phyloP scores from a whole-genome alignment of 345 rosid genomes.

The Camelina laxa region DNA sequence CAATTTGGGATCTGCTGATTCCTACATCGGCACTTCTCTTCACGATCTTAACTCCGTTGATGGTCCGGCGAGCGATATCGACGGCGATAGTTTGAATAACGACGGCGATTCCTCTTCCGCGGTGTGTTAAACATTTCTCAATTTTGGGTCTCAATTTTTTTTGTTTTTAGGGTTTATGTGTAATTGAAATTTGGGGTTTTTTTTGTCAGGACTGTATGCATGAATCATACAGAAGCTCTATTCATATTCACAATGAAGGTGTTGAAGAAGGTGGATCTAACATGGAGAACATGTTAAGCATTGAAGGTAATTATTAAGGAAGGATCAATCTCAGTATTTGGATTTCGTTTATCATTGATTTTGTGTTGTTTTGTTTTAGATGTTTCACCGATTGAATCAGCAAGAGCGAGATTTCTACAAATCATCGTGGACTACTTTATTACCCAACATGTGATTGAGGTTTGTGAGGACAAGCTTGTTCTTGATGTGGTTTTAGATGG shows the following conservation, averaged over 20 bases:
- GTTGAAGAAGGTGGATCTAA: constrained; percentile 67
- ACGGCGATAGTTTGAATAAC: constrained; percentile 54
- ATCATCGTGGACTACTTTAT: constrained; percentile 81
- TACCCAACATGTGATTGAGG: constrained; percentile 62
- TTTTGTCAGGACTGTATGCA: constrained; percentile 71
- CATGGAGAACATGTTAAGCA: constrained; percentile 63
- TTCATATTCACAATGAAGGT: constrained; percentile 65
- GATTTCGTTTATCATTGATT: not conserved
- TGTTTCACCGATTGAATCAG: constrained; percentile 84
- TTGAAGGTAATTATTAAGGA: constrained; percentile 56
- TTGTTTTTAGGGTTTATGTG: not conserved
- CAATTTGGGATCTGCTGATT: constrained; percentile 68
- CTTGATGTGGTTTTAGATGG: constrained; percentile 56
- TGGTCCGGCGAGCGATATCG: constrained; percentile 54
- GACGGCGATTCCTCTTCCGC: constrained; percentile 58
- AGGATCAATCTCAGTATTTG: not conserved
- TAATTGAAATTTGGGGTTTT: constrained; percentile 2
- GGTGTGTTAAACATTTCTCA: constrained; percentile 42
- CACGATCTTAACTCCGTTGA: constrained; percentile 90
- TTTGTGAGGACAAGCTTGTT: constrained; percentile 56
- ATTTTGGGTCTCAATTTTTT: not conserved
- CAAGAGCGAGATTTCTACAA: constrained; percentile 78
- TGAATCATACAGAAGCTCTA: constrained; percentile 67
- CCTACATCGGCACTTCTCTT: constrained; percentile 64
- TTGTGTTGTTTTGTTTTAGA: constrained; percentile 46